Base-by-base conservation (phyloP, 2,329 filamentous ascomycete species). In the Cytospora paraplurivora region DNA sequence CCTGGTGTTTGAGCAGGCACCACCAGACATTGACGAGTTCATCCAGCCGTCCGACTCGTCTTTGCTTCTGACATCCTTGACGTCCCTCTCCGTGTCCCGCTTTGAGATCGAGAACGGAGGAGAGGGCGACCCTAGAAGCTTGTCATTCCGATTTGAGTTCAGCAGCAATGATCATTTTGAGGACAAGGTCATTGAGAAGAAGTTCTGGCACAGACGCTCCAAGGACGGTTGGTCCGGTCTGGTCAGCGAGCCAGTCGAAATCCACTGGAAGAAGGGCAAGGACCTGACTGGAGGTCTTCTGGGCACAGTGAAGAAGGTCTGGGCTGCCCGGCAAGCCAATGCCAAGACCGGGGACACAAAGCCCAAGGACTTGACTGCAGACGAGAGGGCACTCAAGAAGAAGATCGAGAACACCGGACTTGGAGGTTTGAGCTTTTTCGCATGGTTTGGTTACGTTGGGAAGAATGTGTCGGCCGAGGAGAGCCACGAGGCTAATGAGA, bases 1-100 rank as follows among this genome's bases (percentile, higher is more conserved):
- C n/a, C 85, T 96, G 64, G 93, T 97, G 63, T 84, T 98, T 75
- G 91, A 96, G 80, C 89, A 93, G 78, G 88, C 91, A 3, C 93
- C 93, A 1, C 83, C 85, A 54, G 92, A 97, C 67, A 85, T 99
- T 70, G 93, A 97, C 78, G 88, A 92, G 77, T 93, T 89, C 82
- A 90, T 98, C 74, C 88, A 92, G 74, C 90, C 92, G 51, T 84
- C 85, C 56, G 94, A 98, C 79, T 87, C 88, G 15, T 83, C 84
- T 10, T 79, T 95, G 66, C 85, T 98, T 64, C 84, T 88, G 67
- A 82, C 85, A 49, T 81, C 83, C 60, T 86, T 98, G 63, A 83
- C 81, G 64, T 82, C 82, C 69, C 71, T 99, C 69, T 85, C 84
- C 27, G 90, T 98, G 47, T 85, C 88, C 63, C 91, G 90, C 69